phyloP scores from a whole-genome alignment of 2,329 filamentous ascomycete species.

The Alternaria metachromatica region DNA sequence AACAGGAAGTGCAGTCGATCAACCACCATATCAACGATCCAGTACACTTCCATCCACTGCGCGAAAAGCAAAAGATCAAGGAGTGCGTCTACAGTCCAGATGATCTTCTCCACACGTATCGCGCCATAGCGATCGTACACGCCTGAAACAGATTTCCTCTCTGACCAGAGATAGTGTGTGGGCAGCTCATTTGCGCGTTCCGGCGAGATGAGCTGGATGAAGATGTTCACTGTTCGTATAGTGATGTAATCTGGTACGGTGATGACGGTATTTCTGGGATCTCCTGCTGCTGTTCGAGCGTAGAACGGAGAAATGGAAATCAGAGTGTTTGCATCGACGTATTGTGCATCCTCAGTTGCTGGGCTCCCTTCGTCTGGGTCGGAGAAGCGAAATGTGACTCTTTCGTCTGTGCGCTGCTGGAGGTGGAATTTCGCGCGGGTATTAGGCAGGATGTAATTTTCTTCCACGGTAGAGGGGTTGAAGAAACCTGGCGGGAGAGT shows the following conservation, averaged over 20 bases:
- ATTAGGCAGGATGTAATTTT: background rate
- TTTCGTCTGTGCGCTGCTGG: background rate
- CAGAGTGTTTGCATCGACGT: background rate
- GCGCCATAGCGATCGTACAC: background rate
- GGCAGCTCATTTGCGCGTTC: background rate
- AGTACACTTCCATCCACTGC: background rate
- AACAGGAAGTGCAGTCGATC: background rate
- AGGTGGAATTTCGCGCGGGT: conserved; percentile 7
- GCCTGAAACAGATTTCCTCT: background rate
- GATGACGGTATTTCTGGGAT: background rate
- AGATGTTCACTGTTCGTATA: background rate
- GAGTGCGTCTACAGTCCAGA: background rate
- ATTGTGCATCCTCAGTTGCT: background rate
- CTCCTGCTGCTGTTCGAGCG: background rate
- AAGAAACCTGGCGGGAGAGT: background rate
- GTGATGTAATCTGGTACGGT: background rate
- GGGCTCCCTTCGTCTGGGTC: background rate
- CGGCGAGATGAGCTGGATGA: conserved; percentile 5
- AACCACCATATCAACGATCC: background rate
- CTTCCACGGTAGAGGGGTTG: background rate
- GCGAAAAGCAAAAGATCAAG: background rate
- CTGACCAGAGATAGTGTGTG: conserved; percentile 9
- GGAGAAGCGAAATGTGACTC: background rate
- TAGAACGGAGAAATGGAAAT: background rate
- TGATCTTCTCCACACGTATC: background rate